Evolutionary conservation across 163 green algal genomes (phyloP).

Genomic region (Prototheca stagnorum): DNA sequence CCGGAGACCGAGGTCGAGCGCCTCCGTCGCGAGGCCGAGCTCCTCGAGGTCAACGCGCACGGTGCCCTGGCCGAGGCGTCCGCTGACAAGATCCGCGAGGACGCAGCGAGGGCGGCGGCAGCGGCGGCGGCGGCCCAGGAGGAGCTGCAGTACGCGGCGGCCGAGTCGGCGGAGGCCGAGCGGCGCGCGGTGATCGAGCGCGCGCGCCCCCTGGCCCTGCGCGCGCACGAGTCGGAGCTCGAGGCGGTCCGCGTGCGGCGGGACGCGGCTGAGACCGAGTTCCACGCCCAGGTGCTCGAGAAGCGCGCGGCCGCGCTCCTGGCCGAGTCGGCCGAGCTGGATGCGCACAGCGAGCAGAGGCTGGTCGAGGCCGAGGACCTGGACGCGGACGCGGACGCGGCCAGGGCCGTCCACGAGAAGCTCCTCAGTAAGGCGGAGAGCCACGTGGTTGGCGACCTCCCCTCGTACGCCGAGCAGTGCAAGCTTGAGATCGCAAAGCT

Average conservation of each 20-base stretch:
- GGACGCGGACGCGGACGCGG: neutral
- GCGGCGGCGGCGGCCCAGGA: neutral
- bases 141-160: neutral
- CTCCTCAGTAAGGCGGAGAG: too few relatives aligned
- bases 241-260: neutral
- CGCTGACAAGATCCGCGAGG: neutral
- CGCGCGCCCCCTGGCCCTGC: neutral
- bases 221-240: neutral
- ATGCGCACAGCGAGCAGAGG: neutral
- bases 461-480: neutral
- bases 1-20: neutral
- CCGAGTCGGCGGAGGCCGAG: neutral
- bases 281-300: constrained; percentile 2
- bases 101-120: neutral
- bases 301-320: neutral
- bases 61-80: neutral
- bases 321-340: neutral
- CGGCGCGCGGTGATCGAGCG: neutral
- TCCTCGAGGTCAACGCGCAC: neutral
- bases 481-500: neutral
- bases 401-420: neutral
- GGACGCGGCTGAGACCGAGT: neutral
- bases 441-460: neutral
- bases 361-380: neutral
- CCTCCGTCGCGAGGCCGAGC: neutral